Conservation (phyloP, 140 eudicot genomes). For the Oenanthe javanica region DNA sequence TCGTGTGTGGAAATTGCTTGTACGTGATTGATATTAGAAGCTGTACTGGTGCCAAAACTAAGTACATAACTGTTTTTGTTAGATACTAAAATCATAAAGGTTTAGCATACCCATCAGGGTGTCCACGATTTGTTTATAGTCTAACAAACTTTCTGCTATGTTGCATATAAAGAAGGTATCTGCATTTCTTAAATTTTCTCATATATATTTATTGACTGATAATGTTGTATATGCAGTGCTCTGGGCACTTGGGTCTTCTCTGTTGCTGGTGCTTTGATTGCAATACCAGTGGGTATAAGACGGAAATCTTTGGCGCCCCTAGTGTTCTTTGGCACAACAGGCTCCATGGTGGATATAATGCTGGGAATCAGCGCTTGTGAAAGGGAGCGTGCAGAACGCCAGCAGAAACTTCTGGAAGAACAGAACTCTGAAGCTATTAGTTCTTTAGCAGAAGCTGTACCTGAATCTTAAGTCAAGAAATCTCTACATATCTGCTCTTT, state of each 20-base stretch:
- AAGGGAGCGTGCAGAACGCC: constrained; percentile 96
- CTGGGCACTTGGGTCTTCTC: constrained; percentile 98
- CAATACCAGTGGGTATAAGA: constrained; percentile 91
- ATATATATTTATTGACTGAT: neutral
- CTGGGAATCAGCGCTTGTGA: constrained; percentile 90
- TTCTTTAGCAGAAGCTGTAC: constrained; percentile 25
- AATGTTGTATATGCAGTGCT: constrained; percentile 46
- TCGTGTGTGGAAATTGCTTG: neutral
- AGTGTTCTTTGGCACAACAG: constrained; percentile 93
- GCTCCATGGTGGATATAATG: constrained; percentile 94
- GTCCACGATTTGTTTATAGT: no score
- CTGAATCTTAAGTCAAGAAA: constrained; percentile 22
- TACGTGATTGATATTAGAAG: no score
- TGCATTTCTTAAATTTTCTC: neutral
- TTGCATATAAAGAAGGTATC: neutral
- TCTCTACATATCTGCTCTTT: neutral
- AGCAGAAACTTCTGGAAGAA: constrained; percentile 70
- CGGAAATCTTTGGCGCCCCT: constrained; percentile 90
- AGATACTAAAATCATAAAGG: neutral
- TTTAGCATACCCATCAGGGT: neutral
- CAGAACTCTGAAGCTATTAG: constrained; percentile 40
- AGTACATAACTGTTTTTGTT: neutral
- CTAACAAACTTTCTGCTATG: neutral
- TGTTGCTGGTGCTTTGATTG: constrained; percentile 84
- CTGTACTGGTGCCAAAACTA: no score